Base-by-base conservation (phyloP, 441 rosid species). In the Rhodomyrtus psidioides region DNA sequence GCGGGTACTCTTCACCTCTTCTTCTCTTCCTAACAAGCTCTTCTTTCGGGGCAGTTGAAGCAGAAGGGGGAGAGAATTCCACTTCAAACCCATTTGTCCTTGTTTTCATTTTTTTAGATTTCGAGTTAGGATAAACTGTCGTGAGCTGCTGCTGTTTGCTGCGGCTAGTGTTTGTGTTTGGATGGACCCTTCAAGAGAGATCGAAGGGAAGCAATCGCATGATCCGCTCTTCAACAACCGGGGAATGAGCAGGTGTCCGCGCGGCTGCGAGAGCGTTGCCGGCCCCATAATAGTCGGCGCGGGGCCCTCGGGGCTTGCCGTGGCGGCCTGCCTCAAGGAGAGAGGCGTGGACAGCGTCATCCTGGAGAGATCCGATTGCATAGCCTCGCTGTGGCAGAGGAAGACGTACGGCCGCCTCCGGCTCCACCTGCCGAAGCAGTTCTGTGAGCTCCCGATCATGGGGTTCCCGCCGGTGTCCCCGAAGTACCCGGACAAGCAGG, bases 131-230 rank as follows among this genome's bases (percentile, higher is more conserved):
- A 81, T 17, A 81, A 81, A 27, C 83, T 81, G 57, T 9, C 42
- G 57, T 27, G 27, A 9, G 51, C 24, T 26, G 82, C 55, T 46
- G 55, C 56, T 46, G 83, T 27, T 14, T 14, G 83, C 83, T 51
- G 55, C 57, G 23, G 83, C 57, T 51, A n/a, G 57, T 81, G 34
- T 81, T 81, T 81, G 34, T 6, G 83, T 56, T 87, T 88, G 83
- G 84, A 91, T 92, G 96, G 93, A 91, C 30, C 87, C 59, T 90
- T 86, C 70, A 87, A 93, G 92, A 88, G 99, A 96, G 90, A 92
- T 95, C 76, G 93, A 95, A 93, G 95, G 98, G 15, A 96, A 97
- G 90, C 94, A 90, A 89, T 91, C 88, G 44, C 94, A 97, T 88
- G 98, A 95, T 90, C 95, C 94, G 46, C 59, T 92, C 82, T 87